Percentiles rank a stretch among this genome's conserved stretches.
Conservation (phyloP, 345 rosid genomes). For the Psidium friedrichsthalianum region DNA sequence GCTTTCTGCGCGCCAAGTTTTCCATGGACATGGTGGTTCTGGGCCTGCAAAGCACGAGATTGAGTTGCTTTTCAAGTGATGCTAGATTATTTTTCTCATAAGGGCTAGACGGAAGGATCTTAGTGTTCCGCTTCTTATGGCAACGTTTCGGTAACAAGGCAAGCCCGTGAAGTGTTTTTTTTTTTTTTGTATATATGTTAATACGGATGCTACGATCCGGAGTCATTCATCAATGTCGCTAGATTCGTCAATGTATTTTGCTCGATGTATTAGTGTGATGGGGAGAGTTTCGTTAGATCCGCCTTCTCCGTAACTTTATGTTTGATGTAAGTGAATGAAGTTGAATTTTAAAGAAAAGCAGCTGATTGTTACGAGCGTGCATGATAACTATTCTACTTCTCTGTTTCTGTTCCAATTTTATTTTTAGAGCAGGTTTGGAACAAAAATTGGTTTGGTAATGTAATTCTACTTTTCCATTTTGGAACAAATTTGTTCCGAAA, state of each 20-base stretch:
- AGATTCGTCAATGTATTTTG: not conserved
- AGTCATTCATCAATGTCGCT: not conserved
- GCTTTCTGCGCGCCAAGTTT: not conserved
- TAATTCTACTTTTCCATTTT: too few relatives aligned
- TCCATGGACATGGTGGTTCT: not conserved
- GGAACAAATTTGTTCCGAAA: too few relatives aligned
- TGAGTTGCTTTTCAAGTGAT: not conserved
- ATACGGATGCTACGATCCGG: accelerated
- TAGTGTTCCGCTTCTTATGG: not conserved
- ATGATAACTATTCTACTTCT: too few relatives aligned
- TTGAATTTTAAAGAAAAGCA: not conserved
- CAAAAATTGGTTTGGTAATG: too few relatives aligned
- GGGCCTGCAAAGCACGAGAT: not conserved
- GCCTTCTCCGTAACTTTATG: not conserved
- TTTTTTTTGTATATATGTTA: not conserved
- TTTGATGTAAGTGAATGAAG: not conserved
- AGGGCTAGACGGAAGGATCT: not conserved
- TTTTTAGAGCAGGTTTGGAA: too few relatives aligned
- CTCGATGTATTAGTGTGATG: not conserved
- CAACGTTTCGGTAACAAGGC: not conserved
- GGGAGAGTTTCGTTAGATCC: not conserved
- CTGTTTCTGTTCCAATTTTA: too few relatives aligned
- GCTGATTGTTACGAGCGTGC: too few relatives aligned
- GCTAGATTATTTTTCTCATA: not conserved
- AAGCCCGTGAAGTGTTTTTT: not conserved